Percentiles rank a stretch among this genome's conserved stretches.
Conservation (phyloP, 2,329 filamentous ascomycete genomes). For the Karstenula rhodostoma region DNA sequence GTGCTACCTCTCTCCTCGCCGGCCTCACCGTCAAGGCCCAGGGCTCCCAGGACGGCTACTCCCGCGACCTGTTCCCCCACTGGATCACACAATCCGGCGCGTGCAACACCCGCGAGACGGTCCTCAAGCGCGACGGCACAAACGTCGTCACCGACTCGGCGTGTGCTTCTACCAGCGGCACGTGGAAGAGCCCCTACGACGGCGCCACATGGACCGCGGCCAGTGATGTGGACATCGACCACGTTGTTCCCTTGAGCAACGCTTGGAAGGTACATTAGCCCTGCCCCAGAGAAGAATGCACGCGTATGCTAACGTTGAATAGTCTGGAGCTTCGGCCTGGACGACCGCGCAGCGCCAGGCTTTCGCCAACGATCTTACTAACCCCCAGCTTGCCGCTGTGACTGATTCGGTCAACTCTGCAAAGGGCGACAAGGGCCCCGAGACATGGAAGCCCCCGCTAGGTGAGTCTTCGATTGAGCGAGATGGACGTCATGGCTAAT, state of each 20-base stretch:
- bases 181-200: constrained; percentile 78
- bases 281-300: neutral
- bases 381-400: constrained; percentile 81
- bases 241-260: constrained; percentile 81
- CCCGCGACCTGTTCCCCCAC: constrained; percentile 73
- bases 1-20: constrained; percentile 66
- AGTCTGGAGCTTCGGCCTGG: constrained; percentile 78
- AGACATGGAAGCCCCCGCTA: constrained; percentile 73
- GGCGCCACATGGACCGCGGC: constrained; percentile 73
- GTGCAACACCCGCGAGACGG: constrained; percentile 77
- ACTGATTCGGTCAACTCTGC: constrained; percentile 77
- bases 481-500: constrained; percentile 20
- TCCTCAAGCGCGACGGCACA: constrained; percentile 77
- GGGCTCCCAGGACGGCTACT: constrained; percentile 66
- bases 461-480: constrained; percentile 16
- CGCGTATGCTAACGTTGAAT: neutral
- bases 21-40: constrained; percentile 65
- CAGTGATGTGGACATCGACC: constrained; percentile 80
- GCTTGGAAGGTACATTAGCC: constrained; percentile 72
- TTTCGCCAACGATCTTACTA: constrained; percentile 79
- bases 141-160: constrained; percentile 65
- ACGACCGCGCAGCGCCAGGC: constrained; percentile 68
- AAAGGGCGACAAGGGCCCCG: constrained; percentile 78
- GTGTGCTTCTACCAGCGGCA: constrained; percentile 71
- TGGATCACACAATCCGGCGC: constrained; percentile 68